Evolutionary conservation across 495 filamentous ascomycete genomes (phyloP).

Genomic region (Penicillium paradoxum): DNA sequence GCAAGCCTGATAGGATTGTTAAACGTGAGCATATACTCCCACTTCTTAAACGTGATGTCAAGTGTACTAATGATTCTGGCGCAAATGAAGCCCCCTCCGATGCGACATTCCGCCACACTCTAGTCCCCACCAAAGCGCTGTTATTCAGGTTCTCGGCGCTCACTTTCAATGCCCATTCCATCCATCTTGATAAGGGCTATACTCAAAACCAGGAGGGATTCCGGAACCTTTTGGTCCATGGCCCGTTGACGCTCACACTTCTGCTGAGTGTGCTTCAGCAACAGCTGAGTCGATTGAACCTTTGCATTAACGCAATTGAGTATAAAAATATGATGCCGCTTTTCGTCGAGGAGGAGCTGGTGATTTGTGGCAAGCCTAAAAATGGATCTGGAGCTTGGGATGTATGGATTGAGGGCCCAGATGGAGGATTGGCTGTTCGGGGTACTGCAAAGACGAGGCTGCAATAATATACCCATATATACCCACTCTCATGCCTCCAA

Average conservation of each 20-base stretch:
- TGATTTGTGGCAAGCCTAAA: slow-evolving; percentile 50
- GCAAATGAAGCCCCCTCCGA: slow-evolving; percentile 28
- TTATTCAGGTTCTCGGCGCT: slow-evolving; percentile 83
- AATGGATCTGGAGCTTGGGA: slow-evolving; percentile 40
- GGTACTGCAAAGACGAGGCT: slow-evolving; percentile 37
- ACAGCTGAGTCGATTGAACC: slow-evolving; percentile 32
- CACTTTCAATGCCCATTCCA: slow-evolving; percentile 79
- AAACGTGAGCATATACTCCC: slow-evolving; percentile 30
- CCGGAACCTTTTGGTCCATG: slow-evolving; percentile 72
- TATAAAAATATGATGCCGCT: slow-evolving; percentile 83
- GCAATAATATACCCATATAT: neutral
- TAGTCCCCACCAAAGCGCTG: slow-evolving; percentile 58
- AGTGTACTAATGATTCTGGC: slow-evolving; percentile 16
- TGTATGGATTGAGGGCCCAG: slow-evolving; percentile 61
- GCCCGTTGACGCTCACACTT: slow-evolving; percentile 72
- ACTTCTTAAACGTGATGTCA: neutral
- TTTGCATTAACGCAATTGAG: slow-evolving; percentile 49
- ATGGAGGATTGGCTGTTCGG: slow-evolving; percentile 59
- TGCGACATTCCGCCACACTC: slow-evolving; percentile 55
- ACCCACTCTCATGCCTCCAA: too few relatives aligned
- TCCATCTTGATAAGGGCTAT: slow-evolving; percentile 75
- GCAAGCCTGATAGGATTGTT: slow-evolving; percentile 24
- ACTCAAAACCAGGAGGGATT: slow-evolving; percentile 68
- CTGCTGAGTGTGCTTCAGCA: slow-evolving; percentile 60
- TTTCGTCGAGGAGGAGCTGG: slow-evolving; percentile 62